A percentile compares a stretch with the other conserved stretches of the same genome.
Conservation (phyloP, 495 filamentous ascomycete species). For the Penicillium soppii region DNA sequence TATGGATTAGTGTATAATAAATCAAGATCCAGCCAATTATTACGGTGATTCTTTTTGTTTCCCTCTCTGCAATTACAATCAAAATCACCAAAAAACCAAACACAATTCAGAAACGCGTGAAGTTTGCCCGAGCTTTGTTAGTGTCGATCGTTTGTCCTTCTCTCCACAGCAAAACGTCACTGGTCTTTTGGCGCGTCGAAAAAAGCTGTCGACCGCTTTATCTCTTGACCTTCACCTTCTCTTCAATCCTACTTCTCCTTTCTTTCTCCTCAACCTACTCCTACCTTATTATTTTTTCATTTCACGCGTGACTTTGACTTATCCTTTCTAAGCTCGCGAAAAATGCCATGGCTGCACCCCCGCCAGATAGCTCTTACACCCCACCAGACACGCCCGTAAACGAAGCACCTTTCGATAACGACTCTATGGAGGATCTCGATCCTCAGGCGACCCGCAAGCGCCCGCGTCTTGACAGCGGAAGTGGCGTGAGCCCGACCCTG, state of each 20-base stretch:
- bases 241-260: background rate
- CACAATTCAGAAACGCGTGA: background rate
- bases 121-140: background rate
- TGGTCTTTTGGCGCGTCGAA: constrained; percentile 23
- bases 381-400: constrained; percentile 39
- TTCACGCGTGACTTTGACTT: background rate
- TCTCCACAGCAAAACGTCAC: constrained; percentile 30
- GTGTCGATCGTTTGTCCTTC: background rate
- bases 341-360: constrained; percentile 54
- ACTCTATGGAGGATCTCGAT: constrained; percentile 58
- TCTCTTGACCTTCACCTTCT: background rate
- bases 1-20: background rate
- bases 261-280: background rate
- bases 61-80: too few relatives aligned
- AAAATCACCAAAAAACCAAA: background rate
- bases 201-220: constrained; percentile 28
- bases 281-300: background rate
- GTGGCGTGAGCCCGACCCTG: constrained; percentile 43
- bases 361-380: constrained; percentile 49
- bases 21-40: too few relatives aligned
- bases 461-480: constrained; percentile 60
- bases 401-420: constrained; percentile 30
- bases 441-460: constrained; percentile 58
- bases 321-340: constrained; percentile 15
- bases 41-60: too few relatives aligned